Evolutionary conservation across 2,329 filamentous ascomycete genomes (phyloP).

Genomic region (Achaetomium macrosporum): DNA sequence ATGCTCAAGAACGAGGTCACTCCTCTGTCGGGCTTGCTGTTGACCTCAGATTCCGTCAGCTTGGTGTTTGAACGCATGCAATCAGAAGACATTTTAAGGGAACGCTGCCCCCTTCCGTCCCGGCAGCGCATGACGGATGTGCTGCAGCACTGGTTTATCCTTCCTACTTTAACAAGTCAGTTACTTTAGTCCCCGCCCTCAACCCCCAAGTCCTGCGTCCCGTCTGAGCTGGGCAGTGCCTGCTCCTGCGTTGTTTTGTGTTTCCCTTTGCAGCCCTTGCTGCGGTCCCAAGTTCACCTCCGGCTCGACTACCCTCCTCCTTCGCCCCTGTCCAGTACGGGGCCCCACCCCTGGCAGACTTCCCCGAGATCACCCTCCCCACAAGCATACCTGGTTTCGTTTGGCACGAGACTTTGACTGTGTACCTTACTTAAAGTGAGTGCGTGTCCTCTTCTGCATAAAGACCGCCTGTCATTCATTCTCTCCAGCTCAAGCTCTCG

Average conservation of each 20-base stretch:
- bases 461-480: not conserved
- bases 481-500: slow-evolving; percentile 8
- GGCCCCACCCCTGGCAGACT: slow-evolving; percentile 5
- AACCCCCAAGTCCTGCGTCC: not conserved
- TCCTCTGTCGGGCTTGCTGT: not conserved
- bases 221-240: slow-evolving; percentile 17
- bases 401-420: slow-evolving; percentile 12
- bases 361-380: not conserved
- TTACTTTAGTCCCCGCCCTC: not conserved
- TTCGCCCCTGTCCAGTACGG: slow-evolving; percentile 11
- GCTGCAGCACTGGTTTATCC: slow-evolving; percentile 6
- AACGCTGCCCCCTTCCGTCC: not conserved
- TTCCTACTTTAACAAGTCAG: not conserved
- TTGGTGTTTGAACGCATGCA: not conserved
- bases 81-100: not conserved
- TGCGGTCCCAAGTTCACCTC: slow-evolving; percentile 3
- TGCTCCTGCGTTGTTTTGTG: slow-evolving; percentile 16
- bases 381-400: not conserved
- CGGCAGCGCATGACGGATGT: slow-evolving; percentile 10
- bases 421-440: slow-evolving; percentile 12
- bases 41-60: not conserved
- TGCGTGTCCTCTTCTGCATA: slow-evolving; percentile 1
- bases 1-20: not conserved
- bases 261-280: slow-evolving; percentile 1
- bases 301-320: not conserved